Evolutionary conservation across 768 basidiomycete genomes (phyloP).

Genomic region (Kwoniella dejecticola): DNA sequence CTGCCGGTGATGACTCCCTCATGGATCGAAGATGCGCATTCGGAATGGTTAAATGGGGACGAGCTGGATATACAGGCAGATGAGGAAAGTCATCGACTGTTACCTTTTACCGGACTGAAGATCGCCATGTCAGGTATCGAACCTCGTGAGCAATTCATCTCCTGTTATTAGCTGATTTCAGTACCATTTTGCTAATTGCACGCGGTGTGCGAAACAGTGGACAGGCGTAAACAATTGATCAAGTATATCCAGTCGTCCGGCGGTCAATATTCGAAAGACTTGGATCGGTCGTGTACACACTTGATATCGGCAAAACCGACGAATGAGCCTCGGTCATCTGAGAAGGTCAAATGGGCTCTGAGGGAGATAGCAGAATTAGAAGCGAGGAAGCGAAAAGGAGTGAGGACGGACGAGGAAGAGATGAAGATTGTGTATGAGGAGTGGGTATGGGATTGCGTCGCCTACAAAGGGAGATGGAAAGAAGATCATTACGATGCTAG

Average conservation of each 20-base stretch:
- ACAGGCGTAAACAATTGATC: constrained; percentile 66
- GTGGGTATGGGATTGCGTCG: constrained; percentile 92
- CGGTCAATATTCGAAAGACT: constrained; percentile 71
- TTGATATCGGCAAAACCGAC: constrained; percentile 68
- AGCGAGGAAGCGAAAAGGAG: constrained; percentile 23
- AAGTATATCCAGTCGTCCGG: constrained; percentile 64
- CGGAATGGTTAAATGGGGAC: constrained; percentile 75
- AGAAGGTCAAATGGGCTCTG: constrained; percentile 64
- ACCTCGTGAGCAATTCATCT: constrained; percentile 56
- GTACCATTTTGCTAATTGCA: background rate
- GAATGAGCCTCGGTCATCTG: constrained; percentile 59
- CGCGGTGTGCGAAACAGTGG: constrained; percentile 45
- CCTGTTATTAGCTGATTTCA: background rate
- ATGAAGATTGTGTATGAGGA: constrained; percentile 89
- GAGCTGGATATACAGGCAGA: constrained; percentile 70
- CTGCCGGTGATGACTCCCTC: constrained; percentile 76
- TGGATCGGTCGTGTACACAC: constrained; percentile 82
- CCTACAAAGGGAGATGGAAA: constrained; percentile 64
- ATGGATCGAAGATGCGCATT: constrained; percentile 75
- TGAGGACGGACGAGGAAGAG: constrained; percentile 60
- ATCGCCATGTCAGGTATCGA: constrained; percentile 77
- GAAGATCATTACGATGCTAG: constrained; percentile 52
- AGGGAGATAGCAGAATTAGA: constrained; percentile 33
- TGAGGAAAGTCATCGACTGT: constrained; percentile 65
- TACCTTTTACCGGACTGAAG: constrained; percentile 70